Evolutionary conservation across 2,329 filamentous ascomycete species (phyloP), one percentile per base, ranked within the genome.

Genomic region (Sclerotinia spermophila): DNA sequence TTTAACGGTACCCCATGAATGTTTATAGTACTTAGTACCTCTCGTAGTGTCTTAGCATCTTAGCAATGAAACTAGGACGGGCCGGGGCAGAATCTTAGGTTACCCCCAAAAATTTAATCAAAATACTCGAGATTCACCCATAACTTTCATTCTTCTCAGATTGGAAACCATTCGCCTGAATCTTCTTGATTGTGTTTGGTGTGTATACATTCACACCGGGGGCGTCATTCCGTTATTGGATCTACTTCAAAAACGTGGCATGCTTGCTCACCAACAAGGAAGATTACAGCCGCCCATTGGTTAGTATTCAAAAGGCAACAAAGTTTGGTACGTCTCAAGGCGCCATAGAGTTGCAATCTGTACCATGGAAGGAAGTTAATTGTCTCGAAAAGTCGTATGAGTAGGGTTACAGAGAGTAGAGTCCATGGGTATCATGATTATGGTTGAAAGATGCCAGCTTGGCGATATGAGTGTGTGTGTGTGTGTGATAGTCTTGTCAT

Each of bases 221-320:
- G 53, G 30, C 55, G 35, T 33, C 66, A 45, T 68, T 68, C 42
- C 67, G 67, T 38, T 62, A 30, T 40, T 38, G 67, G 65, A 67
- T 67, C 65, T 56, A 38, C 35, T 44, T 35, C 11, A 51, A 68
- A 68, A 68, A 68, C 67, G 67, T 68, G 67, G 67, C 67, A 68
- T 51, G 67, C 67, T 68, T 60, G 67, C 67, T 58, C 65, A 59
- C 65, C 65, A 67, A 67, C 65, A 67, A 58, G 48, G 35, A 44
- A 58, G 45, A 21, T 42, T 21, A 21, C 19, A 19, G 5, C 15
- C 59, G 38, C 13, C 53, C 53, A 67, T 59, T 67, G 65, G 51
- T 17, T 6, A 11, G 7, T n/a, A n/a, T 56, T 44, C 27, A 13
- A 67, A 67, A 67, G 38, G 65, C 65, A 58, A 30, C 65, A 33